Evolutionary conservation across 1,139 yeast genomes (phyloP), one percentile per base, ranked within the genome.

Genomic region (Yamadazyma triangularis): DNA sequence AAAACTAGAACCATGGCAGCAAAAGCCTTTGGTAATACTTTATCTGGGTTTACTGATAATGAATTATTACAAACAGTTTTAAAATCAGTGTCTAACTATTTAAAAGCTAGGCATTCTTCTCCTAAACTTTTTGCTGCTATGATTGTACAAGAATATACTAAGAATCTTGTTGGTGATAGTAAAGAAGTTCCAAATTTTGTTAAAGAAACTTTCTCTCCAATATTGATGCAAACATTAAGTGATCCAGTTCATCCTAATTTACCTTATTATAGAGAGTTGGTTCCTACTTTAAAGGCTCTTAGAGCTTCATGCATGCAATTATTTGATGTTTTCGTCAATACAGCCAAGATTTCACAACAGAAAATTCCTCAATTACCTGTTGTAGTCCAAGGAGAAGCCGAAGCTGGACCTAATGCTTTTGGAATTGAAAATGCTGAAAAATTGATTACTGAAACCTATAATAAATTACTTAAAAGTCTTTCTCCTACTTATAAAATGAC

Each of bases 391-490:
- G 98, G 98, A 22, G 98, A 91, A 51, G 69, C 79, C 1, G 95
- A 86, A 40, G 95, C 97, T 4, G 97, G 96, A 1, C 89, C 95
- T 1, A 89, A 82, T 44, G 97, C 97, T 0, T 93, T 93, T 57
- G 76, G 87, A 8, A 56, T 91, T 28, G 83, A 73, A 25, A 76
- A 77, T 43, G 97, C 96, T 1, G 83, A 82, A 37, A 73, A 75
- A 42, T 72, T 89, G 7, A 65, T 81, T 20, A 64, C 65, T 30
- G 87, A 80, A 30, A 74, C 79, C 4, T 87, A 76, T 52, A 76
- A 73, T 13, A 83, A 82, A 49, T 60, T 88, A 42, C 64, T 77
- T 42, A 77, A 76, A 37, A 52, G 70, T 8, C 60, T 93, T 47
- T 68, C 83, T n/a, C 77, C 95, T 3, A 70, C 87, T 3, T 73